phyloP scores from a whole-genome alignment of 306 rosid species.

The Cicer cuneatum region DNA sequence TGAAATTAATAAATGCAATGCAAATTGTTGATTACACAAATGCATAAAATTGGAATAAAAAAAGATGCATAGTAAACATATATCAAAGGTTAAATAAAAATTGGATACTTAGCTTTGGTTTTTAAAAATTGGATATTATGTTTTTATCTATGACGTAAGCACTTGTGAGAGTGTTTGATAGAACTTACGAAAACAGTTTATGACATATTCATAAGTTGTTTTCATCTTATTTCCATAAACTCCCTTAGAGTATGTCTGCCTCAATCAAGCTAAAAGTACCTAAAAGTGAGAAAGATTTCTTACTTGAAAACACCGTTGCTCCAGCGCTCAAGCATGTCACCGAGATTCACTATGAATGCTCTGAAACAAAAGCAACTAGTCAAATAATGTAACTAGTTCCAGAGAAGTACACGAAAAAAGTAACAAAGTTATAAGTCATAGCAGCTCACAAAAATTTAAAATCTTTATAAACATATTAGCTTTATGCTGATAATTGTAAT shows the following conservation, averaged over 20 bases:
- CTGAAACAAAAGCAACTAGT: conserved; percentile 54
- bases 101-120: conserved; percentile 7
- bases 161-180: too few species aligned
- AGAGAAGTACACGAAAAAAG: background rate
- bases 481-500: background rate
- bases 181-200: too few species aligned
- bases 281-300: conserved; percentile 32
- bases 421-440: conserved; percentile 13
- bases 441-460: background rate
- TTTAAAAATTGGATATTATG: background rate
- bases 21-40: conserved; percentile 24
- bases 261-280: background rate
- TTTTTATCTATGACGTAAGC: too few species aligned
- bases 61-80: conserved; percentile 1
- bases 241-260: background rate
- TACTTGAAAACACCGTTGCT: conserved; percentile 90
- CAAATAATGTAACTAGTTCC: conserved; percentile 8
- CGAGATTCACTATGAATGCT: conserved; percentile 88
- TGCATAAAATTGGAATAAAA: background rate
- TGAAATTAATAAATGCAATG: conserved; percentile 47
- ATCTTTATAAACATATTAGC: background rate
- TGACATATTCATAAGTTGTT: too few species aligned
- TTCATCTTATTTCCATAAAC: too few species aligned
- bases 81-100: conserved; percentile 24
- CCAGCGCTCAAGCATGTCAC: conserved; percentile 99